Conservation (phyloP, 2,329 filamentous ascomycete species). For the Fusarium circinatum region DNA sequence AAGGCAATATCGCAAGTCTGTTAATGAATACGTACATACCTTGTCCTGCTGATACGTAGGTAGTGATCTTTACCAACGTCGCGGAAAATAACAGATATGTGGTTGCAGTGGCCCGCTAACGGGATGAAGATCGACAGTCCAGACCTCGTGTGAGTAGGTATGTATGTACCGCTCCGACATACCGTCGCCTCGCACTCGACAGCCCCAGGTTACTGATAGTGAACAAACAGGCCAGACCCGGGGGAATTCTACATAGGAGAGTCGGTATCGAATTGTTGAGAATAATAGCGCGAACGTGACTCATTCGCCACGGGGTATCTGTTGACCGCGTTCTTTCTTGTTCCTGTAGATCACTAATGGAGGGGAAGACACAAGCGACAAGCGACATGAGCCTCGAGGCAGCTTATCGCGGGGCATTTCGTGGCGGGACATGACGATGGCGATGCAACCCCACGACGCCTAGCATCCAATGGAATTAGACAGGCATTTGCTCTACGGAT, state of each 20-base stretch:
- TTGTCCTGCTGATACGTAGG: background rate
- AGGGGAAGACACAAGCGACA: conserved; percentile 19
- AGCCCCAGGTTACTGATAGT: background rate
- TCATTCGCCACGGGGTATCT: conserved; percentile 6
- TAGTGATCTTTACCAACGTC: conserved; percentile 6
- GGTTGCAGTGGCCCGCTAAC: conserved; percentile 21
- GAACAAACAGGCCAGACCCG: background rate
- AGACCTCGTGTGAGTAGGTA: conserved; percentile 2
- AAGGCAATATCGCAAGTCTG: conserved; percentile 17
- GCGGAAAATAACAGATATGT: conserved; percentile 17
- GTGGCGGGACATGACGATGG: conserved; percentile 21
- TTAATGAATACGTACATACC: background rate
- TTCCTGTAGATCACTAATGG: conserved; percentile 40
- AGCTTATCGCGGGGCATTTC: conserved; percentile 34
- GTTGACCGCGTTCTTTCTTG: background rate
- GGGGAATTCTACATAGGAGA: background rate
- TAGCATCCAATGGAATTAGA: conserved; percentile 22
- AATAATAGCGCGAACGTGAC: conserved; percentile 3
- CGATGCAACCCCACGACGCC: conserved; percentile 24
- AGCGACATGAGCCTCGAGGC: conserved; percentile 6
- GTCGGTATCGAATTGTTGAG: conserved; percentile 1
- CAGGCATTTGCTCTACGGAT: conserved; percentile 1
- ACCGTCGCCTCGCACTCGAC: background rate
- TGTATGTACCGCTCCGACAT: conserved; percentile 9
- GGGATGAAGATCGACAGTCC: conserved; percentile 35